These are phyloP conservation scores for Gnetum montanum DNA, from an alignment of 75 land plant species.

Conservation along the genomic window DNA sequence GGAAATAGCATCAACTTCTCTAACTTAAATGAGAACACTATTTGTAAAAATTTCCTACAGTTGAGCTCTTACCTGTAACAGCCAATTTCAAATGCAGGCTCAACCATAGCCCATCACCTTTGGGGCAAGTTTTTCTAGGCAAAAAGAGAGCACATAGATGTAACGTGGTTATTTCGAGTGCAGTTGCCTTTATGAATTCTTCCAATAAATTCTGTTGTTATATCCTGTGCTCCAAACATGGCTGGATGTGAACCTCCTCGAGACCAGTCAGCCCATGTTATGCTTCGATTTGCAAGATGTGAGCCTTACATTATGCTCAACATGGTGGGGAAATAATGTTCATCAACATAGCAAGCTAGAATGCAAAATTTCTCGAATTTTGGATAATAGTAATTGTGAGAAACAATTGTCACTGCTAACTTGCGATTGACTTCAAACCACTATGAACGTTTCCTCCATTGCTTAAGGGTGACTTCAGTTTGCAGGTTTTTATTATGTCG, in stretches of 20 bases:
- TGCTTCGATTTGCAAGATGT: slow-evolving; percentile 34
- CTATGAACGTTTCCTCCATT: slow-evolving; percentile 53
- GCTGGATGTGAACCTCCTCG: slow-evolving; percentile 54
- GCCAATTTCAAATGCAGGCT: too few relatives aligned
- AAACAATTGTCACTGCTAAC: slow-evolving; percentile 35
- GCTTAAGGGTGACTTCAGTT: slow-evolving; percentile 38
- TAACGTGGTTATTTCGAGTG: slow-evolving; percentile 24
- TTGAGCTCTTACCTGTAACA: too few relatives aligned
- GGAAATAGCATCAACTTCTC: too few relatives aligned
- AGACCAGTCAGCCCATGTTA: slow-evolving; percentile 54
- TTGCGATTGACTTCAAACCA: slow-evolving; percentile 45
- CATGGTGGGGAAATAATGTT: slow-evolving; percentile 64
- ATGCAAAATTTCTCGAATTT: slow-evolving; percentile 43
- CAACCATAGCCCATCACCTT: slow-evolving; percentile 44
- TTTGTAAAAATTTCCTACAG: too few relatives aligned
- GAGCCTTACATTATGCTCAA: slow-evolving; percentile 24
- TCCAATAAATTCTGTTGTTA: slow-evolving; percentile 34
- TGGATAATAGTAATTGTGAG: slow-evolving; percentile 46
- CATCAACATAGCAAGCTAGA: slow-evolving; percentile 62
- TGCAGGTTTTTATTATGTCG: slow-evolving; percentile 43
- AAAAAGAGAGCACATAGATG: slow-evolving; percentile 36
- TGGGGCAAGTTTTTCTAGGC: slow-evolving; percentile 62
- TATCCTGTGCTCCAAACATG: slow-evolving; percentile 28
- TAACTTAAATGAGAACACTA: too few relatives aligned
- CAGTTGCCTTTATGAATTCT: slow-evolving; percentile 22